Conservation (phyloP, 352 stramenopile genomes). For the Pythium inflatum region DNA sequence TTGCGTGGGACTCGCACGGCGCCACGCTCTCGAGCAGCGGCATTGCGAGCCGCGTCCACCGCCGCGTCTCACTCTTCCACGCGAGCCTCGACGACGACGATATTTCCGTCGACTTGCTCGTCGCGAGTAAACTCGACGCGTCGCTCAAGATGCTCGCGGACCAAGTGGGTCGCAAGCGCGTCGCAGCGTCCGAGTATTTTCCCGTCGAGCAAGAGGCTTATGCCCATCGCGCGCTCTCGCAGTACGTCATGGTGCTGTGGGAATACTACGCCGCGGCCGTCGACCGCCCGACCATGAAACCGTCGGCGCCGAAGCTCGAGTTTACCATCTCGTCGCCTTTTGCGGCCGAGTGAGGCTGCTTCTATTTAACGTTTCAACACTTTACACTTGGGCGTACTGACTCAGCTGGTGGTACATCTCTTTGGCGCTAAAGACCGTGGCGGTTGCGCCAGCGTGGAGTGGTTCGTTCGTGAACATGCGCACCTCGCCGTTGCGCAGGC, state of each 20-base stretch:
- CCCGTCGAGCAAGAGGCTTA: slow-evolving; percentile 71
- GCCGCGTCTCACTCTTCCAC: slow-evolving; percentile 63
- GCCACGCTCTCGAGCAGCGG: slow-evolving; percentile 32
- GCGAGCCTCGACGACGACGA: slow-evolving; percentile 80
- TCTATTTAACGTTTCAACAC: not conserved
- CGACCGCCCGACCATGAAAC: slow-evolving; percentile 49
- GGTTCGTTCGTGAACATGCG: slow-evolving; percentile 77
- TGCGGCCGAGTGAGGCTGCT: slow-evolving; percentile 65
- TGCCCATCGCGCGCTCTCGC: slow-evolving; percentile 63
- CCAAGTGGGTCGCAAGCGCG: slow-evolving; percentile 44
- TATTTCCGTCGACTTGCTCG: slow-evolving; percentile 79
- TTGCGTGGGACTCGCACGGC: slow-evolving; percentile 69
- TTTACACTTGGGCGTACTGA: slow-evolving; percentile 68
- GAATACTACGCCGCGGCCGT: slow-evolving; percentile 84
- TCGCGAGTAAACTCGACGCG: slow-evolving; percentile 82
- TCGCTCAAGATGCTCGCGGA: slow-evolving; percentile 88
- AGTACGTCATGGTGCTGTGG: slow-evolving; percentile 80
- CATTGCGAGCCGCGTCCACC: not conserved
- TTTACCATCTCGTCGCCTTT: slow-evolving; percentile 81
- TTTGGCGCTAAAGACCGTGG: slow-evolving; percentile 74
- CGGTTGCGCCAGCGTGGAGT: slow-evolving; percentile 67
- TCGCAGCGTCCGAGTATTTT: slow-evolving; percentile 47
- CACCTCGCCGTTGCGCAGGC: slow-evolving; percentile 64
- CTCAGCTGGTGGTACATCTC: slow-evolving; percentile 81
- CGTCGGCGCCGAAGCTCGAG: slow-evolving; percentile 69